Base-by-base conservation (phyloP, 2,329 filamentous ascomycete genomes). In the Fusarium kyushuense region DNA sequence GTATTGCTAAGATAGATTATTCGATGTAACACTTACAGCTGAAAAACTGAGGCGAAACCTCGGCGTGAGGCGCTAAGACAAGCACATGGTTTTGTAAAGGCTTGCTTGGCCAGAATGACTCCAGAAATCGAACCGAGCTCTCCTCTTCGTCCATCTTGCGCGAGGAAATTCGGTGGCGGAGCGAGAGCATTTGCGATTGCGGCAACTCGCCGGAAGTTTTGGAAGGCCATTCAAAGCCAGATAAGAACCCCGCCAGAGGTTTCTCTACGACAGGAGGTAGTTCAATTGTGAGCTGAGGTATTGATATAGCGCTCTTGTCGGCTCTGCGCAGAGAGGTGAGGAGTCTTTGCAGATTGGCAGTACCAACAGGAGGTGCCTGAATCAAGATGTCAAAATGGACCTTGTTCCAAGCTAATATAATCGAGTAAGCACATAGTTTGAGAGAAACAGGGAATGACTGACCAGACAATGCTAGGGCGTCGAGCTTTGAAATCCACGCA, bases 271-370 rank as follows among this genome's bases (percentile, higher is more conserved):
- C 80, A 29, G 87, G 81, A 1, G 94, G 93, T 10, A 99, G 83
- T 75, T 98, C 94, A 49, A 98, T 89, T 3, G 92, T 97, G 46
- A 99, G 82, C 65, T 91, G 89, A 5, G 94, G 94, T 3, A 86
- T 80, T 2, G 85, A 82, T 41, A 91, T 83, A 1, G 90, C 90
- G 46, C 88, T 85, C 75, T 94, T 95, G 75, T 97, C 93, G 7
- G 92, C 93, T 10, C 82, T 81, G 65, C 86, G 83, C 27, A 99
- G 84, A 6, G 94, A 97, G 62, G 87, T 86, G 6, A 99, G 85
- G 32, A 97, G 84, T 56, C 93, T 86, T 51, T 93, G 87, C 30
- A 97, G 77, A 51, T 90, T 91, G 13, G 92, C 94, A 4, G 92
- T 90, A 21, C 91, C 89, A 11, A 85, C 84, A 5, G 88, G 81